These are phyloP conservation scores for Calonectria pauciramosa DNA, from an alignment of 2,329 filamentous ascomycete genomes.

Conservation along the genomic window DNA sequence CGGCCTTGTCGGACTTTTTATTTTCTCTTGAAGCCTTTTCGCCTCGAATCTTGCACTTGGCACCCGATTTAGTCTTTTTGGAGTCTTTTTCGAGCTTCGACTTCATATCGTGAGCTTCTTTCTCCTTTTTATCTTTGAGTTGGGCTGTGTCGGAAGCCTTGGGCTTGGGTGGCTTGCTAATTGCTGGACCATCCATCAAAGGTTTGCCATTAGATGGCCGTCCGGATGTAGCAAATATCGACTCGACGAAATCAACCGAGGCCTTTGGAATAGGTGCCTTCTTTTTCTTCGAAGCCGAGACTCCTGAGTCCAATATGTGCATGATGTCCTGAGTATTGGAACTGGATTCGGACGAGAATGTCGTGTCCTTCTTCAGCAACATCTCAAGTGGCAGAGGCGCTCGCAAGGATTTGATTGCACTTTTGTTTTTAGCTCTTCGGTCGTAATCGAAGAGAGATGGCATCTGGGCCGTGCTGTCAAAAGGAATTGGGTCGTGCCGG, in stretches of 20 bases:
- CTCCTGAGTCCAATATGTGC: neutral
- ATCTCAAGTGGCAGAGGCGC: neutral
- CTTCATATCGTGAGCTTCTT: neutral
- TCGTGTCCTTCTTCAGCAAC: neutral
- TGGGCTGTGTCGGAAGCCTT: neutral
- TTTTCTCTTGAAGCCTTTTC: neutral
- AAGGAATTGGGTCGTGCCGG: conserved; percentile 10
- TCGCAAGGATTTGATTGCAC: neutral
- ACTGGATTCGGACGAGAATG: neutral
- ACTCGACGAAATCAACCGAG: neutral
- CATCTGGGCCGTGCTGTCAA: neutral
- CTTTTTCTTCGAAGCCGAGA: neutral
- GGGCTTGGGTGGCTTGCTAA: neutral
- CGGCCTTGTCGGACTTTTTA: neutral
- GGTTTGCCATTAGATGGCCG: neutral
- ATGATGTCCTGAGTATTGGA: neutral
- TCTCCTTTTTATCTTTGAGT: neutral
- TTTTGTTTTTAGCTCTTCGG: neutral
- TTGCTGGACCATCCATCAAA: neutral
- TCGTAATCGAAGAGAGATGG: conserved; percentile 8
- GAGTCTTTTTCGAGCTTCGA: too few species aligned
- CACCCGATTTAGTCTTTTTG: neutral
- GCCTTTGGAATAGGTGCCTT: neutral
- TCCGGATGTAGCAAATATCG: neutral
- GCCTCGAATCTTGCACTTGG: neutral